A percentile compares a stretch with the other conserved stretches of the same genome.
Conservation (phyloP, 192 early-diverging fungal genomes). For the Allomyces macrogynus region DNA sequence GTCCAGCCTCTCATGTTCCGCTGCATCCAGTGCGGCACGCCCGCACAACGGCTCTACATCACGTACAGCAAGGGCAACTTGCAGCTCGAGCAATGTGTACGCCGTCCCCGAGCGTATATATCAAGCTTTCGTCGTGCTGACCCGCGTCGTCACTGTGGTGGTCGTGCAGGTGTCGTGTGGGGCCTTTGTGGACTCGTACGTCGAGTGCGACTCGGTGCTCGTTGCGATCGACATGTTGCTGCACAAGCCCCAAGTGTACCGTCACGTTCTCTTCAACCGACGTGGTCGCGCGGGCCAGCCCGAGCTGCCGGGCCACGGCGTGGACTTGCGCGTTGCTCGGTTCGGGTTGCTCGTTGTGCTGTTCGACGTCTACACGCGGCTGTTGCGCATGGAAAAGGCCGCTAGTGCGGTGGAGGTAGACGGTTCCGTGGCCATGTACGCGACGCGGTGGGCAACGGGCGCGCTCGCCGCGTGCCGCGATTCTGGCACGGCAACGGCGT, state of each 20-base stretch:
- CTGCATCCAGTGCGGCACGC: constrained; percentile 58
- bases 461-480: no score
- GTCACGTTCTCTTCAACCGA: constrained; percentile 69
- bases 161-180: constrained; percentile 35
- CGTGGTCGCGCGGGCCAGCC: constrained; percentile 10
- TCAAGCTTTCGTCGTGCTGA: neutral
- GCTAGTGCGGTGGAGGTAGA: no score
- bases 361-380: constrained; percentile 58
- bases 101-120: neutral
- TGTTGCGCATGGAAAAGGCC: neutral
- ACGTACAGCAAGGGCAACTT: constrained; percentile 70
- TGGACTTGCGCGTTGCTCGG: neutral
- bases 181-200: constrained; percentile 76
- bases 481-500: no score
- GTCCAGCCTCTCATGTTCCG: neutral
- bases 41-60: constrained; percentile 48
- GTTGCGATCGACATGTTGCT: constrained; percentile 84
- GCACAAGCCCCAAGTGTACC: constrained; percentile 65
- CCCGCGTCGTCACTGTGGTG: neutral
- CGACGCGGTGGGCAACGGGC: no score
- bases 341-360: constrained; percentile 59
- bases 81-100: constrained; percentile 57
- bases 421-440: no score
- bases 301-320: neutral
- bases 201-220: constrained; percentile 71